Evolutionary conservation across 176 grass and related monocot species (phyloP).

Genomic region (Triticum turgidum): DNA sequence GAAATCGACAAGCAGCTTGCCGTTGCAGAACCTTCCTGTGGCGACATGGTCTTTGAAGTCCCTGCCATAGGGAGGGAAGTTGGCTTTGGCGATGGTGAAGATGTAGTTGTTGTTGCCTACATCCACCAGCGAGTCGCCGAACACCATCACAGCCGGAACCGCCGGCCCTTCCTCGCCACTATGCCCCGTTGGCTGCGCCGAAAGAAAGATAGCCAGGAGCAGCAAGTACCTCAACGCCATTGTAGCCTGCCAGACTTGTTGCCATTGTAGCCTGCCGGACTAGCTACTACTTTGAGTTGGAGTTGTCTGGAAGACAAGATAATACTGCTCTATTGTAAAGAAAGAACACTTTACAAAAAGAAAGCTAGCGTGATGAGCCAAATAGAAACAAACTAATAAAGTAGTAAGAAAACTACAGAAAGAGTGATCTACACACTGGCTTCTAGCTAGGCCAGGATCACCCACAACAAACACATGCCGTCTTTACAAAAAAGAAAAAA

Average conservation of each 20-base stretch:
- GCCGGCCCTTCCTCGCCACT: constrained; percentile 31
- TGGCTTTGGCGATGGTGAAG: constrained; percentile 57
- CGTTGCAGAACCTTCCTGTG: constrained; percentile 94
- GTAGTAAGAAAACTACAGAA: background rate
- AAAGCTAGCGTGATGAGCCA: background rate
- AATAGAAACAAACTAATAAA: background rate
- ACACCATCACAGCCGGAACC: constrained; percentile 66
- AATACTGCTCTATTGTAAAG: background rate
- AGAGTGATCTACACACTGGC: background rate
- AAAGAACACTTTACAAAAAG: background rate
- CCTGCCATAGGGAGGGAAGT: constrained; percentile 78
- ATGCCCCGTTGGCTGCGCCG: background rate
- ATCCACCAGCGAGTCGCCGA: constrained; percentile 77
- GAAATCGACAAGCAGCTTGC: constrained; percentile 68
- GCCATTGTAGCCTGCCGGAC: background rate
- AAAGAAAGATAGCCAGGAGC: background rate
- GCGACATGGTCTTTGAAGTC: constrained; percentile 69
- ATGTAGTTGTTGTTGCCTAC: constrained; percentile 96
- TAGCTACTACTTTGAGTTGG: background rate
- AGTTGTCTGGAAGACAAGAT: background rate
- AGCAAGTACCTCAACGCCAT: background rate
- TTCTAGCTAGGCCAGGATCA: background rate
- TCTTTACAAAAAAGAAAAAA: background rate
- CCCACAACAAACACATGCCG: background rate
- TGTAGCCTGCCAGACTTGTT: background rate